A percentile compares a stretch with the other conserved stretches of the same genome.
phyloP scores from a whole-genome alignment of 768 basidiomycete species.

The Pisolithus orientalis region DNA sequence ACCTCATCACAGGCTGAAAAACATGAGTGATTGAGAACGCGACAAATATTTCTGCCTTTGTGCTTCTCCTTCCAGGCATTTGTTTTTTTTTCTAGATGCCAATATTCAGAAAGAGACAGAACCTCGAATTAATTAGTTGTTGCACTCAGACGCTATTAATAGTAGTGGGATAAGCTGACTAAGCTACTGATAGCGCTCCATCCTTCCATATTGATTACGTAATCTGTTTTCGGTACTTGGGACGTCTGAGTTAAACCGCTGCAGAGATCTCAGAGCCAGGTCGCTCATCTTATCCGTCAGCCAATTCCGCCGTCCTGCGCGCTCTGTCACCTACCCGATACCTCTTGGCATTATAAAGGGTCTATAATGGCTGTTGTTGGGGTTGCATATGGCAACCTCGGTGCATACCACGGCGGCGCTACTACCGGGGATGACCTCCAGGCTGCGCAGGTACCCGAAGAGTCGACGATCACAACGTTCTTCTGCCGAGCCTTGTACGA shows the following conservation, averaged over 20 bases:
- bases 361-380: slow-evolving; percentile 21
- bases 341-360: neutral
- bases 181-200: no score
- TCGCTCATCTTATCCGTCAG: slow-evolving; percentile 8
- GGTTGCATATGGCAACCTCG: slow-evolving; percentile 14
- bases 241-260: slow-evolving; percentile 9
- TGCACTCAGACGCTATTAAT: no score
- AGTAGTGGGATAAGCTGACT: no score
- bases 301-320: slow-evolving; percentile 8
- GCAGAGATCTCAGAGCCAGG: slow-evolving; percentile 7
- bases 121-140: no score
- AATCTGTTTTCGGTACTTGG: neutral
- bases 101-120: no score
- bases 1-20: neutral
- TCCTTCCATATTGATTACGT: no score
- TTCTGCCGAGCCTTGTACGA: slow-evolving; percentile 93
- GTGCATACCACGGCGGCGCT: slow-evolving; percentile 15
- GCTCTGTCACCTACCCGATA: slow-evolving; percentile 1
- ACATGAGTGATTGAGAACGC: no score
- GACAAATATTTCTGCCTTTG: no score
- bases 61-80: no score
- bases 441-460: slow-evolving; percentile 33
- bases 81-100: no score
- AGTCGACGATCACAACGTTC: slow-evolving; percentile 59
- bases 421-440: slow-evolving; percentile 19